Base-by-base conservation (phyloP, 306 rosid genomes). In the Vigna hirtella region DNA sequence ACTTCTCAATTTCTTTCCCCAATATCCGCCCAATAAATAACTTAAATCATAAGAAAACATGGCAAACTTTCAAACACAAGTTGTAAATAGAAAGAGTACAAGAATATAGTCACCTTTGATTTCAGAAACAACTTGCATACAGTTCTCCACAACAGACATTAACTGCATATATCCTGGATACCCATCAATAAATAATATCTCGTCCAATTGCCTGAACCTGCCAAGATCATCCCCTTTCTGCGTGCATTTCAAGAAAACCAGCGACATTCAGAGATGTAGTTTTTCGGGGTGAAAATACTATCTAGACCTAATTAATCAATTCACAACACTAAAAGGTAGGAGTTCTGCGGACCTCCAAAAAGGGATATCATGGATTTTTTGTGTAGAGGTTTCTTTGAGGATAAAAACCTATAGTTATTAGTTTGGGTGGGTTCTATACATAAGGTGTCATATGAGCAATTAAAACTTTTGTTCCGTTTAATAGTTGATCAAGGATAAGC, bases 181-280 rank as follows among this genome's bases (percentile, higher is more conserved):
- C 7, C 93, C 91, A 69, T 86, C 89, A 80, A 95, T 66, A 62
- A 86, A 89, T 83, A 89, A 77, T 10, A 95, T 91, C 82, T 92
- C 98, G 79, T 95, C 98, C 81, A 95, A 67, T 32, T 86, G 98
- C 86, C 98, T 89, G 89, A 92, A 92, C 77, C 90, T 95, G 77
- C 98, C 98, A 18, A 68, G 86, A 86, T 92, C 93, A 26, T 87
- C 97, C 66, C 88, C 86, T 80, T 92, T 95, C 98, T 92, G 87
- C 89, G 79, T 55, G 76, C 76, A 83, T 78, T 83, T 72, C 47
- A 77, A 77, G 66, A 63, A 63, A 53, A 77, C 47, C 53, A 42
- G 81, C 17, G 51, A 71, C 62, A 30, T 55, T 74, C 13, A 49
- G 64, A 30, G 6, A 71, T 24, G 59, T 17, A 43, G 34, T 2